These are phyloP conservation scores for Erodium maritimum DNA, from an alignment of 345 rosid species.

Conservation along the genomic window DNA sequence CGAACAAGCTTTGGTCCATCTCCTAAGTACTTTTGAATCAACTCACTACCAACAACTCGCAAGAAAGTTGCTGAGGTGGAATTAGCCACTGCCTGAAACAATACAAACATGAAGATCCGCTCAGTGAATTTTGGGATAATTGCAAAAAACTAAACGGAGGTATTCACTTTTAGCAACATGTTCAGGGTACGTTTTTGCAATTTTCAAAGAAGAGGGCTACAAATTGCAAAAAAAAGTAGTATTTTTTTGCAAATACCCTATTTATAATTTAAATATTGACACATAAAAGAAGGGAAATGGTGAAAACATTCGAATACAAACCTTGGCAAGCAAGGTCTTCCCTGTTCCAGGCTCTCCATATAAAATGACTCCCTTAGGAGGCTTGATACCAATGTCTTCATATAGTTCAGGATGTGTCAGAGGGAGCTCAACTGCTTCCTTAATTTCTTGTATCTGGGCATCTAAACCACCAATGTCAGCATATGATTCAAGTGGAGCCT, in stretches of 20 bases:
- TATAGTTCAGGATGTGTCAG: constrained; percentile 95
- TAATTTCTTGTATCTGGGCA: constrained; percentile 98
- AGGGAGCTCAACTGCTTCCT: constrained; percentile 99
- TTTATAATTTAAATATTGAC: too few species aligned
- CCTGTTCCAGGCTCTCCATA: constrained; percentile 99
- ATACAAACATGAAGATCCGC: not conserved
- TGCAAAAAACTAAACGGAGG: too few species aligned
- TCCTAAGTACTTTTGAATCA: constrained; percentile 93
- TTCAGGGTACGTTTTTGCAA: too few species aligned
- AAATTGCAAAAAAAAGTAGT: too few species aligned
- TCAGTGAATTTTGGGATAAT: too few species aligned
- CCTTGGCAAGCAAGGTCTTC: constrained; percentile 97
- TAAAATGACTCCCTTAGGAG: constrained; percentile 96
- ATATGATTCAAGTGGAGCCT: constrained; percentile 96
- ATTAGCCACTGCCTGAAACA: constrained; percentile 81
- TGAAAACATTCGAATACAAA: constrained; percentile 9
- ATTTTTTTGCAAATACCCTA: too few species aligned
- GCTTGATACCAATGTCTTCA: constrained; percentile 97
- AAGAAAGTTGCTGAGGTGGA: constrained; percentile 97
- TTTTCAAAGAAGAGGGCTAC: too few species aligned
- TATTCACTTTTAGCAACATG: too few species aligned
- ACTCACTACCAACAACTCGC: constrained; percentile 93
- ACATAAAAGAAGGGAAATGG: too few species aligned
- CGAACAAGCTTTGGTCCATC: constrained; percentile 95
- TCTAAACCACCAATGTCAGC: constrained; percentile 98